A percentile compares a stretch with the other conserved stretches of the same genome.
Evolutionary conservation across 177 flowering plant genomes (phyloP).

Genomic region (Viscum album): DNA sequence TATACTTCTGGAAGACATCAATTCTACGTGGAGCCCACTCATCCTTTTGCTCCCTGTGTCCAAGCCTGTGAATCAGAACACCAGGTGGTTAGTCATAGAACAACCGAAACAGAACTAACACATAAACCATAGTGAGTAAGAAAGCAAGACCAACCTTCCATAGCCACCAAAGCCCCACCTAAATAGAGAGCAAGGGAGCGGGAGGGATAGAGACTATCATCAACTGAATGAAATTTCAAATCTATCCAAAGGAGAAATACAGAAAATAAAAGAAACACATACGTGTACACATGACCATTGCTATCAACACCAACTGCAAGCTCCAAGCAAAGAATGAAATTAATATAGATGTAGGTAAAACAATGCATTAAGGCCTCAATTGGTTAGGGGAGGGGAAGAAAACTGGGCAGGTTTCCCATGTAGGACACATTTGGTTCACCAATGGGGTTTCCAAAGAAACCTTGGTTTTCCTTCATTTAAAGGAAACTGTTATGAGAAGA

Average conservation of each 20-base stretch:
- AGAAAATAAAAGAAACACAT: constrained; percentile 20
- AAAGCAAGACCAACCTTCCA: constrained; percentile 61
- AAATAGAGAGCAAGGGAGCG: constrained; percentile 8
- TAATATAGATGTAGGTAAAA: neutral
- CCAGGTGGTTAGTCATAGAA: neutral
- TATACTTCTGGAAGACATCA: constrained; percentile 62
- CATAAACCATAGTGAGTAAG: neutral
- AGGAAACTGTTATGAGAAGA: no score
- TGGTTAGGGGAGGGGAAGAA: no score
- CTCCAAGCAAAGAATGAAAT: constrained; percentile 9
- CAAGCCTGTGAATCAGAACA: constrained; percentile 47
- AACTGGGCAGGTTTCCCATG: no score
- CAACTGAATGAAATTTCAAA: neutral
- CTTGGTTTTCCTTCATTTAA: no score
- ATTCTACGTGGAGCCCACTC: constrained; percentile 84
- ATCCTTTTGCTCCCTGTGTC: constrained; percentile 97
- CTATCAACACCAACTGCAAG: constrained; percentile 86
- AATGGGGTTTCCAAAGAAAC: no score
- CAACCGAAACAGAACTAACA: neutral
- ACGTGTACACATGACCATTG: constrained; percentile 90
- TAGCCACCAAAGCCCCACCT: constrained; percentile 99
- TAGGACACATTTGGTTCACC: no score
- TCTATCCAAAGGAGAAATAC: neutral
- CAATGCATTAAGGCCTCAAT: no score
- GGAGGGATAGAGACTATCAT: neutral